Conservation (phyloP, 345 rosid genomes). For the Gossypium ekmanianum region DNA sequence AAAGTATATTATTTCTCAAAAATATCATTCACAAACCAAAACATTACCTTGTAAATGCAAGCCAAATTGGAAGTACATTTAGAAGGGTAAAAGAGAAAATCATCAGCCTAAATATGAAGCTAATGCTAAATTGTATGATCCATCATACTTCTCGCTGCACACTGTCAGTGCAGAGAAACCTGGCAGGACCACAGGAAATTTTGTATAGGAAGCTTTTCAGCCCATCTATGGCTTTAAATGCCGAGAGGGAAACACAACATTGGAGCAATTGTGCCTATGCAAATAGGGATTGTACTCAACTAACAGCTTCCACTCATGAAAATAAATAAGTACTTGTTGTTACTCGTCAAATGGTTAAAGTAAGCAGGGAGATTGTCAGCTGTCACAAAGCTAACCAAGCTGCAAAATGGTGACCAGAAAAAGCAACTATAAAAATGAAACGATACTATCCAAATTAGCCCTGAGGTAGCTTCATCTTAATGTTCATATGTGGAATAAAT, state of each 20-base stretch:
- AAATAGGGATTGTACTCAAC: not conserved
- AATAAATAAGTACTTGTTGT: not conserved
- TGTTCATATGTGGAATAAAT: not conserved
- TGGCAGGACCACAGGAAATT: slow-evolving; percentile 61
- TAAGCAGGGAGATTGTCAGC: not conserved
- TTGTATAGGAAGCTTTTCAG: slow-evolving; percentile 68
- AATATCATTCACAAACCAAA: not conserved
- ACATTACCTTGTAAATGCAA: not conserved
- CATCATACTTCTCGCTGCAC: slow-evolving; percentile 99
- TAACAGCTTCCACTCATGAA: not conserved
- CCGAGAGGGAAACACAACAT: slow-evolving; percentile 33
- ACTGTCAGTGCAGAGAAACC: slow-evolving; percentile 99
- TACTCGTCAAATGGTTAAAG: not conserved
- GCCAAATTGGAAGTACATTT: not conserved
- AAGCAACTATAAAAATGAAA: not conserved
- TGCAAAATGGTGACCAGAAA: not conserved
- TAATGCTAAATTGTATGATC: slow-evolving; percentile 52
- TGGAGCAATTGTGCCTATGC: not conserved
- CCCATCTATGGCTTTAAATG: slow-evolving; percentile 59
- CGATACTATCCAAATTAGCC: not conserved
- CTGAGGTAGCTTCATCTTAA: not conserved
- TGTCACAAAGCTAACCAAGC: not conserved
- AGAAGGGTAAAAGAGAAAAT: not conserved
- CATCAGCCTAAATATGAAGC: not conserved
- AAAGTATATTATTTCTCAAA: not conserved